Base-by-base conservation (phyloP, 129 eudicot species). In the Flaveria linearis region DNA sequence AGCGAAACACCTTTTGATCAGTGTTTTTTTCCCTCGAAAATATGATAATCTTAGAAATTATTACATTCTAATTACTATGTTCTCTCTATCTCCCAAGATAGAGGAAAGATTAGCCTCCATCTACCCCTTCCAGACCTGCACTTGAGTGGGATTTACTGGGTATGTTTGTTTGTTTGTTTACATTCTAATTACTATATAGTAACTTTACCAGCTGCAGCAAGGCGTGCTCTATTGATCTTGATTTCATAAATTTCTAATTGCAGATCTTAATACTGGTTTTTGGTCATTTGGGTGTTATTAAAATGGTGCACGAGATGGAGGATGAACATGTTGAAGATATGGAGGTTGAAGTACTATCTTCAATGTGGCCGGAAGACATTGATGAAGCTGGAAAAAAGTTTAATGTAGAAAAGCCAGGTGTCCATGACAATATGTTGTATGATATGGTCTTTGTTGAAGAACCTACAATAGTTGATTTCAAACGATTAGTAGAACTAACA, bases 361-460 rank as follows among this genome's bases (percentile, higher is more conserved):
- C 96, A 23, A 92, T 92, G 98, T 92, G 98, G 98, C 98, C 96
- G 1, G 96, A 92, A 77, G 92, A 85, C 80, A 90, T 90, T 41
- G 88, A 92, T 26, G 98, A 88, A 88, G 92, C 82, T 0, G 94
- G 98, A 33, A 90, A 89, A 71, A 90, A 80, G 52, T 90, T 92
- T 80, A 90, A 90, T 23, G 76, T 92, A 6, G 96, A 92, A 73
- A 92, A 61, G 55, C 90, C 90, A 58, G 87, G 87, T 68, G 78
- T 83, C 36, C 87, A 90, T 78, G 88, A 85, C 65, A 90, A 88
- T 78, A 90, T 86, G 92, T 76, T 93, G 69, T 87, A 88, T 74
- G 89, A 88, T 75, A 82, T 93, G 5, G 79, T 82, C 18, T 81
- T 90, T 18, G 73, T 81, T 46, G 91, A 85, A 57, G 96, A 90